Evolutionary conservation across 495 filamentous ascomycete genomes (phyloP).

Genomic region (Daldinia loculata): DNA sequence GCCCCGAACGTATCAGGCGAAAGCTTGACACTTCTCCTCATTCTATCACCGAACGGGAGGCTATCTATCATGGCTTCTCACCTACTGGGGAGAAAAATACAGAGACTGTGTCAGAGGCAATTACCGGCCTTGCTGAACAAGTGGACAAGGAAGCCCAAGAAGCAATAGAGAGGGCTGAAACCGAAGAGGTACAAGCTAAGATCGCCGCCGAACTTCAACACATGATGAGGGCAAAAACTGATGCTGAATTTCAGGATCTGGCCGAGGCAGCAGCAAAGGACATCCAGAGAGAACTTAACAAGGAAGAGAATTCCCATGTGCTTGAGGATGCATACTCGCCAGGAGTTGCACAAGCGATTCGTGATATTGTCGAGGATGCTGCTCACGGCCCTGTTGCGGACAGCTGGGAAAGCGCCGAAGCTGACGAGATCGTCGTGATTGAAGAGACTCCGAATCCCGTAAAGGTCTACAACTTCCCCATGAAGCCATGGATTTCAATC

Average conservation of each 20-base stretch:
- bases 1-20: conserved; percentile 54
- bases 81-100: conserved; percentile 52
- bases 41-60: conserved; percentile 26
- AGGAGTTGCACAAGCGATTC: conserved; percentile 64
- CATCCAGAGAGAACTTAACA: conserved; percentile 65
- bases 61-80: conserved; percentile 8
- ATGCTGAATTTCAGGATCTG: conserved; percentile 56
- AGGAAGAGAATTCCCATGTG: conserved; percentile 60
- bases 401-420: conserved; percentile 81
- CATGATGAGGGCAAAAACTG: conserved; percentile 52
- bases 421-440: conserved; percentile 73
- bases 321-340: conserved; percentile 60
- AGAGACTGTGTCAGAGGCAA: conserved; percentile 75
- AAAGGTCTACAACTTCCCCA: conserved; percentile 91
- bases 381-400: conserved; percentile 66
- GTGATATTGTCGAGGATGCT: conserved; percentile 67
- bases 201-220: conserved; percentile 57
- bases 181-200: conserved; percentile 58
- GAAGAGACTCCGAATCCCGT: conserved; percentile 73
- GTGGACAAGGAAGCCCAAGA: conserved; percentile 75
- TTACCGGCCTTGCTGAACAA: conserved; percentile 71
- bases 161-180: conserved; percentile 66
- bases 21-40: conserved; percentile 51
- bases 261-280: conserved; percentile 58
- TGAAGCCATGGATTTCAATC: conserved; percentile 94